Percentiles rank a stretch among this genome's conserved stretches.
These are phyloP conservation scores for Ramaria sp. DNA, from an alignment of 768 basidiomycete genomes.

Conservation along the genomic window DNA sequence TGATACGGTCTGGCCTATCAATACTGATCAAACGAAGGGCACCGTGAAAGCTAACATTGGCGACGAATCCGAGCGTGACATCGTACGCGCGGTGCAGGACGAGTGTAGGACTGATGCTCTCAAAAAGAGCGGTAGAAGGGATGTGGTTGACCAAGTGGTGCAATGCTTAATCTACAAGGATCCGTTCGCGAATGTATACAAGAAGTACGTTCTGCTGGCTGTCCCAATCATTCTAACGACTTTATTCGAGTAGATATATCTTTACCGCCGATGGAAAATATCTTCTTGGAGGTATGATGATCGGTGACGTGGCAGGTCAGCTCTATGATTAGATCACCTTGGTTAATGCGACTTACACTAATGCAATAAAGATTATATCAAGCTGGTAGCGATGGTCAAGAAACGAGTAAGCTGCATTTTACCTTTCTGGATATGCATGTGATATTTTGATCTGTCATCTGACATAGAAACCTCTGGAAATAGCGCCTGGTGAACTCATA, in stretches of 20 bases:
- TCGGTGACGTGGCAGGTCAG: constrained; percentile 37
- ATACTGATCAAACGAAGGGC: constrained; percentile 11
- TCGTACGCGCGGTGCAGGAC: no score
- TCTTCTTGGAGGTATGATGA: constrained; percentile 70
- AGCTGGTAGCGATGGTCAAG: constrained; percentile 59
- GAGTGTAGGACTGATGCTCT: no score
- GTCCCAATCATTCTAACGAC: background rate
- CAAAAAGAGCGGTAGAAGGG: constrained; percentile 9
- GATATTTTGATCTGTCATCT: background rate
- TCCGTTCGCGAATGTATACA: constrained; percentile 62
- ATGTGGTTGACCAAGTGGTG: constrained; percentile 29
- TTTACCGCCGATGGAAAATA: constrained; percentile 64
- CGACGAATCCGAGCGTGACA: no score
- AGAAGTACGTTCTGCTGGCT: constrained; percentile 31
- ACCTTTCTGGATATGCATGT: background rate
- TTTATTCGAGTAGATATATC: constrained; percentile 33
- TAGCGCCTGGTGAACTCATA: constrained; percentile 57
- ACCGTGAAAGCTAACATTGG: constrained; percentile 5
- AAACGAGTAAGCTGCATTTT: constrained; percentile 36
- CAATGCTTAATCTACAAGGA: constrained; percentile 60
- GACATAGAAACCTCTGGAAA: constrained; percentile 50
- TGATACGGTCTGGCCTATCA: background rate
- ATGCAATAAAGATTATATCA: constrained; percentile 47
- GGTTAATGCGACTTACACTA: background rate
- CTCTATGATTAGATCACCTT: background rate